These are phyloP conservation scores for Macadamia tetraphylla DNA, from an alignment of 164 flowering plant species.

Conservation along the genomic window DNA sequence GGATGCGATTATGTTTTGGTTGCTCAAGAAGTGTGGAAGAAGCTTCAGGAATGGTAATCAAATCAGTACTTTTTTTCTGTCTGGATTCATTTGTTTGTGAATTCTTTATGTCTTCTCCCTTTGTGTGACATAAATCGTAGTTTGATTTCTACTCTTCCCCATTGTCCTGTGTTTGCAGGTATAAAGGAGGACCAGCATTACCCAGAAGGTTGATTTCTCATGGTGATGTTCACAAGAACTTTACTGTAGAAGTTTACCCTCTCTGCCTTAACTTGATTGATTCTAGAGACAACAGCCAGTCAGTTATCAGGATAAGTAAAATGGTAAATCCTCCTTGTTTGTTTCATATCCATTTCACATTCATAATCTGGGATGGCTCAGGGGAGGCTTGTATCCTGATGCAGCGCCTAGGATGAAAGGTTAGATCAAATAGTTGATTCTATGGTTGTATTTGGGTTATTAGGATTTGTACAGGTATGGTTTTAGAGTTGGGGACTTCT, in stretches of 20 bases:
- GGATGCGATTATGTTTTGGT: slow-evolving; percentile 62
- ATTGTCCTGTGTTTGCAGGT: slow-evolving; percentile 41
- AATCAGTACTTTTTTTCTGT: not conserved
- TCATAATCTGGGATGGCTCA: no score
- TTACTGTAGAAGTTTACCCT: slow-evolving; percentile 79
- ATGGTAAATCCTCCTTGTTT: slow-evolving; percentile 44
- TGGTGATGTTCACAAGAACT: slow-evolving; percentile 35
- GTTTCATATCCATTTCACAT: no score
- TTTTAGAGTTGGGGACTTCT: no score
- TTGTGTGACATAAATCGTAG: no score
- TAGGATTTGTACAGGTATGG: no score
- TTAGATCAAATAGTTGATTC: no score
- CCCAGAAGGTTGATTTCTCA: slow-evolving; percentile 72
- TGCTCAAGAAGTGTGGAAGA: slow-evolving; percentile 68
- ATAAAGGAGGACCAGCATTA: slow-evolving; percentile 86
- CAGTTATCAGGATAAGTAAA: slow-evolving; percentile 59
- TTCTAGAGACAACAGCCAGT: slow-evolving; percentile 48
- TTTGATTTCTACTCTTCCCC: no score
- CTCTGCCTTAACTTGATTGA: slow-evolving; percentile 62
- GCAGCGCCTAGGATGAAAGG: no score
- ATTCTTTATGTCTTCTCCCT: no score
- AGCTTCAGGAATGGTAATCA: slow-evolving; percentile 44
- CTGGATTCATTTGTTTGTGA: not conserved
- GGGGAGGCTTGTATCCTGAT: no score
- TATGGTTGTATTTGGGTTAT: no score